phyloP scores from a whole-genome alignment of 1,284 basidiomycete species.

The Volvariella volvacea region DNA sequence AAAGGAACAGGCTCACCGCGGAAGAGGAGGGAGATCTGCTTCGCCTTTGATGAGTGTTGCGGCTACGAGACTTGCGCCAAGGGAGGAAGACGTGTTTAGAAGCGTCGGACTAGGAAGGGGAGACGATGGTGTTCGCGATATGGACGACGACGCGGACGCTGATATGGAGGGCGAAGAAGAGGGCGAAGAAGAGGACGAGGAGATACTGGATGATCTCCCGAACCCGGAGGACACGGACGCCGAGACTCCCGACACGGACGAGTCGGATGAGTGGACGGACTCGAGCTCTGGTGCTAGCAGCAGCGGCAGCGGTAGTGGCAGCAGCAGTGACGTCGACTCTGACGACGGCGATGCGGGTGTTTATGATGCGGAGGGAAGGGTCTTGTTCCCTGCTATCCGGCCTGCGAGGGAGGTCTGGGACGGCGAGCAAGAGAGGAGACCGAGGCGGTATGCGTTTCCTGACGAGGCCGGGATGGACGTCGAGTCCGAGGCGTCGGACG shows the following conservation, averaged over 20 bases:
- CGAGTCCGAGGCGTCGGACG: conserved; percentile 9
- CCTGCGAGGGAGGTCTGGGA: conserved; percentile 7
- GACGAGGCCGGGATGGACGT: conserved; percentile 14
- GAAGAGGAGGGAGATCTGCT: not conserved
- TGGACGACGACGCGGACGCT: conserved; percentile 1
- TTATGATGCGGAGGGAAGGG: conserved; percentile 11
- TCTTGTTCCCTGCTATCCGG: conserved; percentile 9
- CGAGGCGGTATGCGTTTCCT: conserved; percentile 1
- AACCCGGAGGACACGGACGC: no score
- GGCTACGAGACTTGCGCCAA: no score
- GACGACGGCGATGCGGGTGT: no score
- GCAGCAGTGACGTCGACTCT: no score
- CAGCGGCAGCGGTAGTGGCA: no score
- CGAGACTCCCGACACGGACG: no score
- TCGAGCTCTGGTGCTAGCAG: no score
- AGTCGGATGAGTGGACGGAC: no score
- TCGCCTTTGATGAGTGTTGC: no score
- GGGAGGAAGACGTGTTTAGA: conserved; percentile 1
- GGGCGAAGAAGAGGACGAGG: conserved; percentile 5
- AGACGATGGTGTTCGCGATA: not conserved
- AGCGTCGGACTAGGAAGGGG: conserved; percentile 7
- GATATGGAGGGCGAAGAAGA: conserved; percentile 9
- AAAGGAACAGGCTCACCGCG: not conserved
- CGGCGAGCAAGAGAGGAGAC: not conserved
- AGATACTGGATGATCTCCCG: no score